Evolutionary conservation across 306 rosid genomes (phyloP), one percentile per base, ranked within the genome.

Genomic region (Geum urbanum): DNA sequence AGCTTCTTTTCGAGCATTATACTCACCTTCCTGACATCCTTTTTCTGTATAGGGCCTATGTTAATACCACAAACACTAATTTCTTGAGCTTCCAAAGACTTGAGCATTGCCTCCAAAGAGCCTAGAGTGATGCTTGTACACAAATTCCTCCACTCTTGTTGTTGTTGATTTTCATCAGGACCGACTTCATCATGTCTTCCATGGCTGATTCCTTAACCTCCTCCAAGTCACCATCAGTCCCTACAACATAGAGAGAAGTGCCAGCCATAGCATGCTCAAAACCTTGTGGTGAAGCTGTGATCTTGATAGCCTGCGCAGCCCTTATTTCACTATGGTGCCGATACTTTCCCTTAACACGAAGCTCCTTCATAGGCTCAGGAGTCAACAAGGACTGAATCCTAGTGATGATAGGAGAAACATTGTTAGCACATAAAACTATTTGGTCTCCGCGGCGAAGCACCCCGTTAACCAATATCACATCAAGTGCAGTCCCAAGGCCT

Each of bases 201-300:
- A 87, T 80, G n/a, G 96, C 87, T 24, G 78, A 6, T 58, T 84
- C 88, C 84, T 81, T 94, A 59, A 90, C 45, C 67, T 85, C 84
- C 41, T 90, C 98, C 83, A 94, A 72, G 82, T 90, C 91, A 81
- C 90, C 96, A 1, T 79, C 84, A 69, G 98, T 84, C 74, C 86
- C 88, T 66, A 90, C 98, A 71, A 94, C 92, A 71, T 94, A 76
- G 61, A 90, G 86, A 78, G 86, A 80, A 73, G 92, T 86, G n/a
- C 98, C 98, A 70, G 96, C 92, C 77, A 94, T 86, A 77, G 99
- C 99, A 66, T 91, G 97, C 63, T 91, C 95, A 79, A 94, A 97
- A 51, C 96, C 97, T 95, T 94, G 74, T 40, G 75, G 96, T 46
- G 89, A 95, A 27, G 2, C 32, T 51, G 96, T 79, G 72, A 94